A percentile compares a stretch with the other conserved stretches of the same genome.
Evolutionary conservation across 2,329 filamentous ascomycete species (phyloP).

Genomic region (Zalaria obscura): DNA sequence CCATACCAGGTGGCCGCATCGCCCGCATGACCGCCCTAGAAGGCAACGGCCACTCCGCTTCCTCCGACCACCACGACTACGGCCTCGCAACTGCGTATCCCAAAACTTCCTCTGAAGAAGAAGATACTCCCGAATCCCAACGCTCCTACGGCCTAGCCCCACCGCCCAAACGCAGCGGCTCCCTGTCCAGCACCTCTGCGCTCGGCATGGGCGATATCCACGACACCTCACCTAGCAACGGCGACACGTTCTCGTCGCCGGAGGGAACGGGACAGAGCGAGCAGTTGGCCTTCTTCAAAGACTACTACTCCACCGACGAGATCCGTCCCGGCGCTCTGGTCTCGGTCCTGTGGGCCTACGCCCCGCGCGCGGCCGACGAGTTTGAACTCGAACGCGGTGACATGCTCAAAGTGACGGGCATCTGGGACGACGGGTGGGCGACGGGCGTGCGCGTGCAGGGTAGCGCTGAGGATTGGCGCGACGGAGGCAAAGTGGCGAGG

Average conservation of each 20-base stretch:
- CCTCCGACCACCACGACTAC: conserved; percentile 39
- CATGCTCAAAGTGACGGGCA: conserved; percentile 95
- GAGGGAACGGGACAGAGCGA: conserved; percentile 88
- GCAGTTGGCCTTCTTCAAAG: conserved; percentile 91
- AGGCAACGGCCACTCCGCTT: conserved; percentile 47
- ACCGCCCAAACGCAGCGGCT: conserved; percentile 62
- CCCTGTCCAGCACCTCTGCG: conserved; percentile 64
- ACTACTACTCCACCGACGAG: conserved; percentile 96
- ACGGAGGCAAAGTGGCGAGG: conserved; percentile 51
- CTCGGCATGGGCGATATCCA: conserved; percentile 34
- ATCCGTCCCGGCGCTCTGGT: conserved; percentile 87
- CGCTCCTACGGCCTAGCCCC: conserved; percentile 33
- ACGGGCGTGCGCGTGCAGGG: conserved; percentile 77
- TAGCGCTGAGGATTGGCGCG: conserved; percentile 78
- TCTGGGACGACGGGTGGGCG: conserved; percentile 99
- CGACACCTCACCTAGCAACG: conserved; percentile 60
- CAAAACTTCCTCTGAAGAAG: conserved; percentile 60
- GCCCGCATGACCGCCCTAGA: conserved; percentile 93
- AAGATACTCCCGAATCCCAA: conserved; percentile 35
- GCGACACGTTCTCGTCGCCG: conserved; percentile 64
- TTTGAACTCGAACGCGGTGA: conserved; percentile 88
- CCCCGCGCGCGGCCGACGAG: conserved; percentile 84
- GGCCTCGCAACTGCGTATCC: conserved; percentile 25
- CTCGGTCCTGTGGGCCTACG: conserved; percentile 89
- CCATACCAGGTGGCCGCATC: conserved; percentile 76